Base-by-base conservation (phyloP, 2,329 filamentous ascomycete genomes). In the Fusarium coicis region DNA sequence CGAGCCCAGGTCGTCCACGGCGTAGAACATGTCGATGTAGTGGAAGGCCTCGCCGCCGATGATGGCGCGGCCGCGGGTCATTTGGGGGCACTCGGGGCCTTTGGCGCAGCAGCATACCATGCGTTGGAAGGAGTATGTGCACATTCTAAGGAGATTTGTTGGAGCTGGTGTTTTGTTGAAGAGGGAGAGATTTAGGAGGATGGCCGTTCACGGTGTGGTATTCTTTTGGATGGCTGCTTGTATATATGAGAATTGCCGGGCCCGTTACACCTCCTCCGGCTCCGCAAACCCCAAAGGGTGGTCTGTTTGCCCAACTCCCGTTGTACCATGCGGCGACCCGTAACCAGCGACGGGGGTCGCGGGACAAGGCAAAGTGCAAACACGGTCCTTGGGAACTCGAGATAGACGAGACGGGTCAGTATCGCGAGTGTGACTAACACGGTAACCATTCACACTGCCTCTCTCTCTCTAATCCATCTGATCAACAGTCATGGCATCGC, bases 381-480 rank as follows among this genome's bases (percentile, higher is more conserved):
- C 68, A 72, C 47, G 72, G 63, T 54, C 53, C 53, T 66, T 61
- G 71, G 71, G 44, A 65, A 60, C 66, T 63, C 42, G 68, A 72
- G 69, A 65, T 70, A 72, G 71, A 74, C 67, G 68, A 74, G 71
- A 69, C 56, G 54, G 72, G 71, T 50, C 56, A 74, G 68, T 63
- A 72, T 74, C 59, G 72, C 68, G 71, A 72, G 69, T 68, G 63
- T 42, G 63, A 58, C 60, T 68, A 68, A 23, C 56, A 71, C 43
- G 43, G 62, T 55, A 50, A 36, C 54, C 30, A 28, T 53, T 54
- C 5, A 34, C 32, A 34, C 12, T 14, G 36, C 34, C 4, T 16
- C 30, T 32, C 9, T 26, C 16, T 26, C 28, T 44, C 63, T 75
- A 80, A 44, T 80, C 78, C 78, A 82, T 80, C 76, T 82, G 77